phyloP scores from a whole-genome alignment of 2,329 filamentous ascomycete genomes.

The Raffaelea arxii region DNA sequence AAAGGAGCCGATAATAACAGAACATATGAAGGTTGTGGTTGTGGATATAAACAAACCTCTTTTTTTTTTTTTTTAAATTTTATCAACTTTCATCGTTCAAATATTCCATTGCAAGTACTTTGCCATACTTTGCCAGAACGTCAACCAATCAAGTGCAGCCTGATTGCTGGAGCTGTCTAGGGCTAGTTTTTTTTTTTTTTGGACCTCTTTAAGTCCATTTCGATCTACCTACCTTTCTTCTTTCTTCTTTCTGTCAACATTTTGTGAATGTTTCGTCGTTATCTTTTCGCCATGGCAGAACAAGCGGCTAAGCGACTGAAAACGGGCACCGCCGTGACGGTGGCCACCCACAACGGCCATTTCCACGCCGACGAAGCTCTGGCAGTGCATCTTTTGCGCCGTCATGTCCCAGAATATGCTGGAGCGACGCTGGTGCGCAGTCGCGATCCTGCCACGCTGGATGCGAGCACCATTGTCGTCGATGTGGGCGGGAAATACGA shows the following conservation, averaged over 20 bases:
- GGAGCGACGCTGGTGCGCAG: constrained; percentile 71
- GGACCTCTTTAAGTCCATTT: too few relatives aligned
- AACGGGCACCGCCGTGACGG: constrained; percentile 52
- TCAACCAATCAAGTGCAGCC: too few relatives aligned
- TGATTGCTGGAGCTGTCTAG: too few relatives aligned
- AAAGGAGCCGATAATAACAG: too few relatives aligned
- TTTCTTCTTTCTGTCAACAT: constrained; percentile 22
- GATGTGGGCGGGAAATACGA: constrained; percentile 97
- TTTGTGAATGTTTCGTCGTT: constrained; percentile 23
- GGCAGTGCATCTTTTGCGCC: constrained; percentile 89
- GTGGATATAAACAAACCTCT: too few relatives aligned
- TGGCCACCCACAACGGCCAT: constrained; percentile 95
- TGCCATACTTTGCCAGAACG: too few relatives aligned
- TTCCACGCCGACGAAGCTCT: constrained; percentile 99
- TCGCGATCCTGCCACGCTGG: constrained; percentile 69
- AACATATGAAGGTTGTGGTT: too few relatives aligned
- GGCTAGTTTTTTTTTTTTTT: too few relatives aligned
- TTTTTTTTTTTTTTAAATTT: too few relatives aligned
- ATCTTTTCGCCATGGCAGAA: constrained; percentile 41
- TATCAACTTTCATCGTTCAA: too few relatives aligned
- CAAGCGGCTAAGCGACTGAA: constrained; percentile 78
- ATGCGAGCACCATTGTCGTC: constrained; percentile 85
- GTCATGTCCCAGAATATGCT: constrained; percentile 67
- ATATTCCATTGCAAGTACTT: too few relatives aligned
- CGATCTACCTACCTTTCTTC: too few relatives aligned